These are phyloP conservation scores for Amanita molliuscula DNA, from an alignment of 768 basidiomycete genomes.

Conservation along the genomic window DNA sequence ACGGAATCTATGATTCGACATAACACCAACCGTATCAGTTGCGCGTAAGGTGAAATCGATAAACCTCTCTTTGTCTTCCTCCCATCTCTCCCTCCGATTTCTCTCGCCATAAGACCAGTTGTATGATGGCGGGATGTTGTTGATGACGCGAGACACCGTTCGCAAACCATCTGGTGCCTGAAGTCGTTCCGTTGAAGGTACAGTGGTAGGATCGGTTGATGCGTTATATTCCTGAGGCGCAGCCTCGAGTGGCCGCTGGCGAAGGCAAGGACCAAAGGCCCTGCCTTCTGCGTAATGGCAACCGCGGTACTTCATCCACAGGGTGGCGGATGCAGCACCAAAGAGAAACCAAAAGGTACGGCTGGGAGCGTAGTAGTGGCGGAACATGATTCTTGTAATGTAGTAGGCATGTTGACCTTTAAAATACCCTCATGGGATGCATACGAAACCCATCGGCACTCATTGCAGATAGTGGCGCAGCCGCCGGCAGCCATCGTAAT, in stretches of 20 bases:
- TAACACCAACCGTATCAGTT: constrained; percentile 33
- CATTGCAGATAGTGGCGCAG: neutral
- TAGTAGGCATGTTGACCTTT: neutral
- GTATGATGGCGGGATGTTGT: constrained; percentile 14
- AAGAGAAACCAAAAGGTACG: constrained; percentile 62
- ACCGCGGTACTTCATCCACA: constrained; percentile 32
- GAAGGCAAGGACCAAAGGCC: constrained; percentile 22
- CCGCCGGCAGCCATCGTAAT: neutral
- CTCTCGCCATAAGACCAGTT: constrained; percentile 11
- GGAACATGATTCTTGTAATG: neutral
- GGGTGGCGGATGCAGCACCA: constrained; percentile 39
- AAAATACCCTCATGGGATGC: neutral
- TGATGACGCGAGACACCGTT: constrained; percentile 17
- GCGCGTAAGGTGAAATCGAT: constrained; percentile 37
- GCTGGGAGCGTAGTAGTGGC: constrained; percentile 27
- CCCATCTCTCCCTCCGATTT: constrained; percentile 26
- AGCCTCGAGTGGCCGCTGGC: constrained; percentile 7
- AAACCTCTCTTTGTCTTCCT: constrained; percentile 36
- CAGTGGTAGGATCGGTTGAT: constrained; percentile 1
- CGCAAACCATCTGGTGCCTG: constrained; percentile 5
- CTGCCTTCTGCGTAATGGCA: constrained; percentile 15
- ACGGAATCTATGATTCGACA: neutral
- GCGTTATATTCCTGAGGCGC: neutral
- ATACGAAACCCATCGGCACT: neutral
- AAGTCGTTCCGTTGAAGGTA: constrained; percentile 4